Evolutionary conservation across 805 yeast species (phyloP), one percentile per base, ranked within the genome.

Genomic region (Wickerhamomyces bisporus): DNA sequence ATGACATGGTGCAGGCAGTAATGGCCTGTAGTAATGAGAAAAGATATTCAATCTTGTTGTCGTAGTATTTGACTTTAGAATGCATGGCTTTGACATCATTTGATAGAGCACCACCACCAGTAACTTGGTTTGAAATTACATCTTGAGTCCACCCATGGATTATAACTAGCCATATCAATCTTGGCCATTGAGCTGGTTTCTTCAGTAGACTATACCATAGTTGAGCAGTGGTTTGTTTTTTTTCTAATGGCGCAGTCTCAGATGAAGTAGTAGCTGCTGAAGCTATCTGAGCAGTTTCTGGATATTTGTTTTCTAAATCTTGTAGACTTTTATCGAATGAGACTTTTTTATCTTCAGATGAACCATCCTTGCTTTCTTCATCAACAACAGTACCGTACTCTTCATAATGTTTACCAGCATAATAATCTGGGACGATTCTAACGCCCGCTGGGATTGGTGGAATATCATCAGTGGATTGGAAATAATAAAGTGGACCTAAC

Each of bases 1-100:
- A 81, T 2, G 89, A 81, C 81, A 81, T 81, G 35, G 87, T 81
- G 48, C 79, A 73, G 13, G 91, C 89, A 30, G 89, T 81, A 45
- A 81, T 60, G 36, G 77, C 80, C 61, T 82, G 91, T 38, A 81
- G 64, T 44, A 81, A 64, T 4, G 89, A 75, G 57, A 74, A 82
- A 46, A 82, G 60, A 57, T 71, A 79, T 62, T 82, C 91, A 41
- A 79, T 65, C 58, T 78, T 77, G 71, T 76, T 78, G 56, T 81
- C 85, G 60, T 82, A 82, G 51, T 70, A 76, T 58, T 77, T 79
- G 42, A 87, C 77, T 41, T 65, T 65, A 25, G 65, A 47, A 57
- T 80, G 85, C 71, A 80, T 66, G 19, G 51, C 59, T 34, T 62
- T 59, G 34, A 81, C 61, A 45, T 69, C 67, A 40, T 71, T 72